These are phyloP conservation scores for Trichoderma atrobrunneum DNA, from an alignment of 2,329 filamentous ascomycete genomes.

Conservation along the genomic window DNA sequence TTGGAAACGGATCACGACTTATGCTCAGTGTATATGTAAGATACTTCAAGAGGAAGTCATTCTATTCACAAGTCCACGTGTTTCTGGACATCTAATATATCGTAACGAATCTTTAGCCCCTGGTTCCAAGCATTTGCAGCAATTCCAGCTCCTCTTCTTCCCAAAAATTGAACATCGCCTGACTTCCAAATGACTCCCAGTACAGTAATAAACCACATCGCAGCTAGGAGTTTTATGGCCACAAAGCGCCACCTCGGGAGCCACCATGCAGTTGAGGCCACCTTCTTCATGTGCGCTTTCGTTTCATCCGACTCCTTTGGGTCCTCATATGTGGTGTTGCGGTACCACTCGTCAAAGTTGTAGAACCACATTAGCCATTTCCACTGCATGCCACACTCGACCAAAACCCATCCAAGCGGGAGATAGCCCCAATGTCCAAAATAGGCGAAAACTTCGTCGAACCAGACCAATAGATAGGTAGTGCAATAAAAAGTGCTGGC, in stretches of 20 bases:
- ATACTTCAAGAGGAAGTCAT: neutral
- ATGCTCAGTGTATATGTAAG: neutral
- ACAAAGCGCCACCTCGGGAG: neutral
- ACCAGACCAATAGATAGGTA: neutral
- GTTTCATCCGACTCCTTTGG: neutral
- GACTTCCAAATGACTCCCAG: neutral
- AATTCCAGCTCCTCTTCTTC: neutral
- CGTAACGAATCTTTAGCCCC: neutral
- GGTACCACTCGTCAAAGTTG: neutral
- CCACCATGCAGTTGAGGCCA: neutral
- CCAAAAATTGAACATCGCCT: neutral
- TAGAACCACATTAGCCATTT: constrained; percentile 13
- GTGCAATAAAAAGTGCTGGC: constrained; percentile 9
- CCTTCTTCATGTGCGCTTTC: neutral
- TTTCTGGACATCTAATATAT: neutral
- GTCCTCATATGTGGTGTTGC: neutral
- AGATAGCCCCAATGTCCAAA: constrained; percentile 2
- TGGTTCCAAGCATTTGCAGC: neutral
- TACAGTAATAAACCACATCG: neutral
- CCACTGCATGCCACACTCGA: constrained; percentile 11
- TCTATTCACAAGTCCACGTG: neutral
- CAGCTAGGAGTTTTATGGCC: neutral
- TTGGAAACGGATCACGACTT: neutral
- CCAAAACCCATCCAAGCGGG: neutral
- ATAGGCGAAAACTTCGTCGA: neutral